phyloP scores from a whole-genome alignment of 345 rosid species.

The Erodium maritimum region DNA sequence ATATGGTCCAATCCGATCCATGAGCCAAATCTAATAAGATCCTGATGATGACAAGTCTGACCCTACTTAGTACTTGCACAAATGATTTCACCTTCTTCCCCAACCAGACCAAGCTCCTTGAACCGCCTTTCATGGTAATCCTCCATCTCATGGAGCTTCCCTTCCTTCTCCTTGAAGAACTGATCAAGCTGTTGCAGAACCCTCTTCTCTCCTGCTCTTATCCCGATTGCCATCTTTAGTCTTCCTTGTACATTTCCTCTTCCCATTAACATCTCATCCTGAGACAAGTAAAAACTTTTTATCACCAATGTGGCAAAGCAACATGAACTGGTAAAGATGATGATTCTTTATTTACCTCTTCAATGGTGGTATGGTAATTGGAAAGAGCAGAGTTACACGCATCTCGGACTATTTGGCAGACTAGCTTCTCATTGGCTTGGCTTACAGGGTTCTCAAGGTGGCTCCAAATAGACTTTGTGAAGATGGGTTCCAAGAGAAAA shows the following conservation, averaged over 20 bases:
- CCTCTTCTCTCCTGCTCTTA: conserved; percentile 15
- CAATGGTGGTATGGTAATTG: conserved; percentile 12
- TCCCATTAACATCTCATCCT: conserved; percentile 14
- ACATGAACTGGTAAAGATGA: neutral
- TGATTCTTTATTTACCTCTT: conserved; percentile 10
- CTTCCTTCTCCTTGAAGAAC: conserved; percentile 10
- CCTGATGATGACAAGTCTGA: too few species aligned
- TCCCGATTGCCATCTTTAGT: conserved; percentile 10
- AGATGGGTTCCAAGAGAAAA: conserved; percentile 11
- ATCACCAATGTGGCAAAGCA: too few species aligned
- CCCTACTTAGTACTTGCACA: neutral
- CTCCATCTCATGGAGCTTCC: conserved; percentile 8
- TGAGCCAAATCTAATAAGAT: too few species aligned
- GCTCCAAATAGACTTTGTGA: conserved; percentile 13
- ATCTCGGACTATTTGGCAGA: conserved; percentile 12
- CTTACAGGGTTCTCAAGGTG: conserved; percentile 7
- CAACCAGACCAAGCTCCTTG: conserved; percentile 13
- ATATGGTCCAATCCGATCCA: too few species aligned
- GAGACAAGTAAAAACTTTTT: too few species aligned
- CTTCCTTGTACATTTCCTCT: conserved; percentile 9
- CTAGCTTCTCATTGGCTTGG: conserved; percentile 11
- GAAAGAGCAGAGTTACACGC: conserved; percentile 15
- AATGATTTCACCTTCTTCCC: conserved; percentile 7
- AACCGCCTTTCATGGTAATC: conserved; percentile 13
- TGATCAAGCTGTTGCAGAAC: conserved; percentile 10